Percentiles rank a stretch among this genome's conserved stretches.
Conservation (phyloP, 2,329 filamentous ascomycete species). For the Podosphaera fusca region DNA sequence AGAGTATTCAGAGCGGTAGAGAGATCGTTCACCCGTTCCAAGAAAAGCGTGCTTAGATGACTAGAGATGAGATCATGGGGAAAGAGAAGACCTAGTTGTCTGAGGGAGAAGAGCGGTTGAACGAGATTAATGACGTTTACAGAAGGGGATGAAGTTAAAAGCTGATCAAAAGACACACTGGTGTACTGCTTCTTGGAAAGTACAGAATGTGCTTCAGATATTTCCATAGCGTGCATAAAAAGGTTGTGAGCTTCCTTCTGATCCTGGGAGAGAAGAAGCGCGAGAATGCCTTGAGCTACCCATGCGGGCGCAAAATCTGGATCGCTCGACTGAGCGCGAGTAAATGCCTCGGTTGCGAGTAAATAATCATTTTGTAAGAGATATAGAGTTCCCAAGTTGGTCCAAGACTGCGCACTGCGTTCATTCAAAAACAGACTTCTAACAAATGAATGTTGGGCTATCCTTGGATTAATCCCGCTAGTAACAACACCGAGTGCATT, state of each 20-base stretch:
- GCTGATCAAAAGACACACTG: constrained; percentile 58
- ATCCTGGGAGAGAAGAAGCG: constrained; percentile 47
- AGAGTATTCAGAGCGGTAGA: constrained; percentile 38
- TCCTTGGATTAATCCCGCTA: constrained; percentile 59
- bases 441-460: constrained; percentile 84
- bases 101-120: constrained; percentile 70
- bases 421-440: constrained; percentile 86
- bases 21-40: constrained; percentile 57
- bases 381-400: constrained; percentile 72
- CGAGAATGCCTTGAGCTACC: constrained; percentile 78
- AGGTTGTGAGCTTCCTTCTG: constrained; percentile 55
- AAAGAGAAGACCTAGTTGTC: constrained; percentile 51
- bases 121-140: constrained; percentile 40
- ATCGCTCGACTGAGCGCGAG: constrained; percentile 76
- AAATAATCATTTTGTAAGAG: constrained; percentile 62
- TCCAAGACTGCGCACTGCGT: constrained; percentile 64
- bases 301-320: constrained; percentile 85
- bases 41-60: constrained; percentile 59
- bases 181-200: constrained; percentile 61
- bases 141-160: constrained; percentile 33
- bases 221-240: constrained; percentile 86
- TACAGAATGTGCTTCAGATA: constrained; percentile 54
- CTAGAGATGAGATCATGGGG: constrained; percentile 48
- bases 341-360: constrained; percentile 78
- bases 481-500: constrained; percentile 85